Conservation (phyloP, 2,329 filamentous ascomycete genomes). For the Calycina marina region DNA sequence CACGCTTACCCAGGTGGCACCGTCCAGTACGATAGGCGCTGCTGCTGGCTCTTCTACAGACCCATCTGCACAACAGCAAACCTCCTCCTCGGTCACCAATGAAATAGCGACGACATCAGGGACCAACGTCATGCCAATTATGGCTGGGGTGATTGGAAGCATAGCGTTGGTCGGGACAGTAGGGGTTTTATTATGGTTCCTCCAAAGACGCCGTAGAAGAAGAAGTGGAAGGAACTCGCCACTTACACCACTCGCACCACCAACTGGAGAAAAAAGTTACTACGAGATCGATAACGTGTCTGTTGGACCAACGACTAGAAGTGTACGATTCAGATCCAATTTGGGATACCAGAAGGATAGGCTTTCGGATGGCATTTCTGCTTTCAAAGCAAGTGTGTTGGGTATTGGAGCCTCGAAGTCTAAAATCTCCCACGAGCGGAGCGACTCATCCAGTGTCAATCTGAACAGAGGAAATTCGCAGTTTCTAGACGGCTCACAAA, state of each 20-base stretch:
- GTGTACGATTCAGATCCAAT: constrained; percentile 11
- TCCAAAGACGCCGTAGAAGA: constrained; percentile 13
- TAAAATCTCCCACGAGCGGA: constrained; percentile 16
- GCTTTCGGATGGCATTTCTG: constrained; percentile 9
- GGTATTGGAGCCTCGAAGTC: constrained; percentile 17
- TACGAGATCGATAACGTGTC: constrained; percentile 15
- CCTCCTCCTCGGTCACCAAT: constrained; percentile 8
- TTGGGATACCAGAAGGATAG: constrained; percentile 7
- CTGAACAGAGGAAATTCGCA: constrained; percentile 40
- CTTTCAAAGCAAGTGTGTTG: constrained; percentile 10
- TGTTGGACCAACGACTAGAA: constrained; percentile 8
- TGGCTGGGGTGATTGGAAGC: constrained; percentile 14
- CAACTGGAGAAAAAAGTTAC: constrained; percentile 9
- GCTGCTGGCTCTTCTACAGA: constrained; percentile 4
- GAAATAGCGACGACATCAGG: constrained; percentile 12
- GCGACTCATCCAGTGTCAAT: constrained; percentile 29
- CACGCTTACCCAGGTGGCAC: constrained; percentile 5
- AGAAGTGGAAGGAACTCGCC: constrained; percentile 11
- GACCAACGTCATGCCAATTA: constrained; percentile 10
- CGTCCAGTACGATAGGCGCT: too few relatives aligned
- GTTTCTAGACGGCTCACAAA: constrained; percentile 26
- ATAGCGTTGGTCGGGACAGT: constrained; percentile 17
- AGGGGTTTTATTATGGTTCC: constrained; percentile 16
- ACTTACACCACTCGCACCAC: constrained; percentile 15
- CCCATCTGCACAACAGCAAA: too few relatives aligned